Percentiles rank a stretch among this genome's conserved stretches.
These are phyloP conservation scores for Trypanosoma vivax DNA, from an alignment of 208 protist genomes.

Conservation along the genomic window DNA sequence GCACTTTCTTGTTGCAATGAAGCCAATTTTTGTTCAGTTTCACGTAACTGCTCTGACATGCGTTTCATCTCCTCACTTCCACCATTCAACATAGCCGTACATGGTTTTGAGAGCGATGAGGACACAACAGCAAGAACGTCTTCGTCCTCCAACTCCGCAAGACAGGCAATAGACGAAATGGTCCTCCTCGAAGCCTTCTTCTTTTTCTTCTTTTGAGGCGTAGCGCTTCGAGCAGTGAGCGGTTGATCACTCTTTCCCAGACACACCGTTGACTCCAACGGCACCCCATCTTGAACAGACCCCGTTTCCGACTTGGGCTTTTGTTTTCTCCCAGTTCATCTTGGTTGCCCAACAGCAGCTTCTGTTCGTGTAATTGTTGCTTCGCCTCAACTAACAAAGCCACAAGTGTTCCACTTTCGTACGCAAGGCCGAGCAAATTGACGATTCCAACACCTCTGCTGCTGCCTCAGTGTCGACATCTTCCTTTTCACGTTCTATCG, in stretches of 20 bases:
- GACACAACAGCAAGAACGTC: conserved; percentile 10
- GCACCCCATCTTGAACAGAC: too few species aligned
- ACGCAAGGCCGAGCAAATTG: neutral
- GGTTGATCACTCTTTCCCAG: too few species aligned
- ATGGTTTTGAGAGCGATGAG: neutral
- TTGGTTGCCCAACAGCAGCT: too few species aligned
- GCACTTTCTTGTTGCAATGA: conserved; percentile 45
- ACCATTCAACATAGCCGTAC: neutral
- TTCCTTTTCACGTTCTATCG: neutral
- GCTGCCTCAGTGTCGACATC: neutral
- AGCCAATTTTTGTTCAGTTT: conserved; percentile 30
- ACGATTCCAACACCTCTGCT: neutral
- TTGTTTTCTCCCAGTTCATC: too few species aligned
- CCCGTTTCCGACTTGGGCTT: too few species aligned
- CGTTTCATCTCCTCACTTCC: neutral
- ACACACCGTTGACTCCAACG: too few species aligned
- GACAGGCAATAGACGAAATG: conserved; percentile 9
- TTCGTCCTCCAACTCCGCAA: conserved; percentile 6
- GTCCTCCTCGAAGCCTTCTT: conserved; percentile 11
- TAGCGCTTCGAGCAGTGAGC: too few species aligned
- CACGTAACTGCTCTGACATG: neutral
- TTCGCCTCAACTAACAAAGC: conserved; percentile 15
- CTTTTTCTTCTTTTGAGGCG: conserved; percentile 10
- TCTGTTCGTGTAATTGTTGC: conserved; percentile 14
- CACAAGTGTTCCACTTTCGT: conserved; percentile 14